These are phyloP conservation scores for Penicillium freii DNA, from an alignment of 2,329 filamentous ascomycete species.

Conservation along the genomic window DNA sequence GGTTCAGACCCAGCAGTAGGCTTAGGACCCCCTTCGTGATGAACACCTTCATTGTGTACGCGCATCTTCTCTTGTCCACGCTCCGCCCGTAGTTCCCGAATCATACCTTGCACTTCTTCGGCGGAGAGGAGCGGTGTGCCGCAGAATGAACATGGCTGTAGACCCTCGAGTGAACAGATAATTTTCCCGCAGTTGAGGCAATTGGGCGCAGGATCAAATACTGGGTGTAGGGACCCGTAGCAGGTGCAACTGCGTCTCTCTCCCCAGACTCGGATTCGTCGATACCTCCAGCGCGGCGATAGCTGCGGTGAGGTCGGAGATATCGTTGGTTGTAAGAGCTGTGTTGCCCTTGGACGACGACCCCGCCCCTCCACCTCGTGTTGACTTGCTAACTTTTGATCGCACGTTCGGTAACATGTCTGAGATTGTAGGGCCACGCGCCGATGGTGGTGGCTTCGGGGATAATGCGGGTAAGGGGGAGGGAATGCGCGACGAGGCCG, in stretches of 20 bases:
- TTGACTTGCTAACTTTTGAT: slow-evolving; percentile 60
- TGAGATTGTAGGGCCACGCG: slow-evolving; percentile 76
- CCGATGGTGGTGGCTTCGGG: slow-evolving; percentile 60
- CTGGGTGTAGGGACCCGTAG: slow-evolving; percentile 80
- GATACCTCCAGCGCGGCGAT: slow-evolving; percentile 88
- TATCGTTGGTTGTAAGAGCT: slow-evolving; percentile 48
- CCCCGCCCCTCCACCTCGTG: slow-evolving; percentile 63
- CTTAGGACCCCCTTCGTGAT: slow-evolving; percentile 37
- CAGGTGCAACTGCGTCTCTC: slow-evolving; percentile 77
- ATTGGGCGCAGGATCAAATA: slow-evolving; percentile 89
- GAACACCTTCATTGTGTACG: slow-evolving; percentile 62
- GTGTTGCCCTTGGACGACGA: slow-evolving; percentile 58
- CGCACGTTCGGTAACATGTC: slow-evolving; percentile 64
- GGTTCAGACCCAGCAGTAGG: slow-evolving; percentile 23
- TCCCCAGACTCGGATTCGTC: slow-evolving; percentile 73
- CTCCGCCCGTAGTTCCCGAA: slow-evolving; percentile 78
- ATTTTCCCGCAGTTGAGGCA: slow-evolving; percentile 92
- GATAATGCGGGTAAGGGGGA: slow-evolving; percentile 35
- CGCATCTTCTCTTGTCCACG: slow-evolving; percentile 83
- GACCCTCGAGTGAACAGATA: slow-evolving; percentile 87
- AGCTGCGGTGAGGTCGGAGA: slow-evolving; percentile 64
- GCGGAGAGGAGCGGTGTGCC: slow-evolving; percentile 68
- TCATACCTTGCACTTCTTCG: slow-evolving; percentile 78
- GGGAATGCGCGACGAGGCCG: slow-evolving; percentile 47
- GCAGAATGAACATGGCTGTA: slow-evolving; percentile 93